Percentiles rank a stretch among this genome's conserved stretches.
phyloP scores from a whole-genome alignment of 1,284 basidiomycete species.

The Tylopilus sp. region DNA sequence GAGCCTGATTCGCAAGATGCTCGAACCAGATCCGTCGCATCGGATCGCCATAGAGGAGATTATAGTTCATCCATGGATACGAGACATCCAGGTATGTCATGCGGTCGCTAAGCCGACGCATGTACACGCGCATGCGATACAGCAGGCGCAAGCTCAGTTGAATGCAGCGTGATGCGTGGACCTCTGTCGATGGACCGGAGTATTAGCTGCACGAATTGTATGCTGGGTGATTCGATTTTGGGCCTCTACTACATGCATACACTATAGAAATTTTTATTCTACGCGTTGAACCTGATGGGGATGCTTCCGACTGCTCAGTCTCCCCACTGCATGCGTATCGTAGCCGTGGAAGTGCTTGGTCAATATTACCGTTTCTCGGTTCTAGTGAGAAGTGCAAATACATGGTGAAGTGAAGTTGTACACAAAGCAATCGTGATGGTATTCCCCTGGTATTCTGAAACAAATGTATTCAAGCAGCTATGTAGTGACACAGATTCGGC shows the following conservation, averaged over 20 bases:
- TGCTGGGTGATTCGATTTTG: neutral
- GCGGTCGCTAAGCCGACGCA: slow-evolving; percentile 56
- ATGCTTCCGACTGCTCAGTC: slow-evolving; percentile 3
- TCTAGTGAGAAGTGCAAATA: slow-evolving; percentile 6
- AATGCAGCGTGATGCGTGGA: slow-evolving; percentile 11
- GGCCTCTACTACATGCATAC: slow-evolving; percentile 1
- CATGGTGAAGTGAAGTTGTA: neutral
- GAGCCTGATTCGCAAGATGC: slow-evolving; percentile 87
- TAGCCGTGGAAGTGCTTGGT: slow-evolving; percentile 16
- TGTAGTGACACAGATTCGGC: neutral
- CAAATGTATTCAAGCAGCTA: slow-evolving; percentile 1
- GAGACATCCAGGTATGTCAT: slow-evolving; percentile 74
- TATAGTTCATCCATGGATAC: slow-evolving; percentile 80
- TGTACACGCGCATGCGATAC: slow-evolving; percentile 61
- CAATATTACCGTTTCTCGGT: slow-evolving; percentile 14
- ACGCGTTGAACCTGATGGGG: slow-evolving; percentile 5
- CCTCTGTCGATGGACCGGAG: neutral
- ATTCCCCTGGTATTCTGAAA: neutral
- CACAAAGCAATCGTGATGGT: slow-evolving; percentile 1
- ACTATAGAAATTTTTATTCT: slow-evolving; percentile 21
- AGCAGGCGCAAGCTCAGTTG: slow-evolving; percentile 40
- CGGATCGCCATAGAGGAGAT: slow-evolving; percentile 83
- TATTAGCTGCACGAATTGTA: neutral
- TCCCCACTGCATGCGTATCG: slow-evolving; percentile 14
- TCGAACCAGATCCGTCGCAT: slow-evolving; percentile 88